Base-by-base conservation (phyloP, 1,284 basidiomycete genomes). In the Trametes pubescens region DNA sequence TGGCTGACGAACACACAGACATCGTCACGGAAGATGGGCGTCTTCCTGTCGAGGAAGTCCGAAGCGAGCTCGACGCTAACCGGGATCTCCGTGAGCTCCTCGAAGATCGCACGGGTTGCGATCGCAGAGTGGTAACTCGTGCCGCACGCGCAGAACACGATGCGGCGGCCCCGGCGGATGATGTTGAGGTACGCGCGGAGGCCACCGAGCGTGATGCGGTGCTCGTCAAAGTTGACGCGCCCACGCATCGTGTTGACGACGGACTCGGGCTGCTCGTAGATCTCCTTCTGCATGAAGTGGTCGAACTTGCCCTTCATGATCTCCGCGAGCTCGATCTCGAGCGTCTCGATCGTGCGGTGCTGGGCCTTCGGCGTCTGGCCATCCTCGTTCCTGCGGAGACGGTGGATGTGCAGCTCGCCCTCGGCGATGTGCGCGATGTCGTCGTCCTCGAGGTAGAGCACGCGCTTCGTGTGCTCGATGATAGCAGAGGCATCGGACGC, bases 221-320 rank as follows among this genome's bases (percentile, higher is more conserved):
- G 89, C 61, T 86, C 89, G 78, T 99, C 98, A 77, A 99, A 99
- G 88, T 98, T 99, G 84, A 99, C 94, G 73, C 98, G 95, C 69
- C 98, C 98, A 88, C 98, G 94, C 98, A 99, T 99, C 57, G 98
- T 99, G 87, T 99, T 99, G 80, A 99, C 95, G 71, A 99, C 98
- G 52, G 96, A 98, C 77, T 99, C 98, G 65, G 97, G 98, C 81
- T 99, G 98, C 79, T 99, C 98, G 86, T 98, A 99, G 75, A 99
- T 99, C 81, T 99, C 98, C 85, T 99, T 99, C 80, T 99, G 97
- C 98, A 99, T 99, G 81, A 99, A 99, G 80, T 98, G 96, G 77
- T 97, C 95, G 78, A 98, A 99, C 78, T 96, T 95, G 77, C 98
- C 98, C 87, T 99, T 99, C 98, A 99, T 99, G 83, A 99, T 99